Base-by-base conservation (phyloP, 805 yeast species). In the Metschnikowia cubensis region DNA sequence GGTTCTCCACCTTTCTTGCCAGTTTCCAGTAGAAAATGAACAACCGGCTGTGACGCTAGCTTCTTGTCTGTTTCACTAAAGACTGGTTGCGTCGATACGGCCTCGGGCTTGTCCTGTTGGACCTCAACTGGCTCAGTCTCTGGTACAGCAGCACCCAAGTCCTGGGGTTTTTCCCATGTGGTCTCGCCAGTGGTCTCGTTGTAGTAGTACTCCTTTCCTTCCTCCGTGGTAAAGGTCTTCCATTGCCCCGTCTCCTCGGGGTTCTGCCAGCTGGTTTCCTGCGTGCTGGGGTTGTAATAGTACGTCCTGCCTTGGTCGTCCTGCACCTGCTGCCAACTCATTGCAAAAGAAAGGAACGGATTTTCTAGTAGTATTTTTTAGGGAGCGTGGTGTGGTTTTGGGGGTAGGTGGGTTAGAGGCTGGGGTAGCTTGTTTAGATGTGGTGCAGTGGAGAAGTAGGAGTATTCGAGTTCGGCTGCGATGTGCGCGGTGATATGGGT, bases 141-240 rank as follows among this genome's bases (percentile, higher is more conserved):
- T 33, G 38, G 51, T 11, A 55, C 35, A 11, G 17, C n/a, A 4
- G 41, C 50, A 17, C 50, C 40, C 15, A 80, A 71, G 32, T 75
- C 83, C 1, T 63, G 71, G 0, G 96, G 96, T n/a, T 80, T 66
- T 17, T 83, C 87, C 97, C 97, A 91, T 0, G 84, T 82, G 17
- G 94, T 84, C 59, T 83, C 82, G 5, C 81, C 77, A 0, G 92
- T 80, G 25, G 66, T 66, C 13, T 74, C 70, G 60, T 87, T 86
- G 66, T 84, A 84, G 71, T 87, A 90, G 65, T 89, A 89, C 17
- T 73, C 70, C 47, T 69, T 70, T 2, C 91, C 79, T 10, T 74
- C 90, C 15, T 79, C 80, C 1, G 84, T 75, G 18, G 70, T 68
- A 35, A 69, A 72, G 15, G 83, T 72, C 22, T 80, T 76, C 67